Percentiles rank a stretch among this genome's conserved stretches.
phyloP scores from a whole-genome alignment of 2,329 filamentous ascomycete genomes.

The Curvularia sp. region DNA sequence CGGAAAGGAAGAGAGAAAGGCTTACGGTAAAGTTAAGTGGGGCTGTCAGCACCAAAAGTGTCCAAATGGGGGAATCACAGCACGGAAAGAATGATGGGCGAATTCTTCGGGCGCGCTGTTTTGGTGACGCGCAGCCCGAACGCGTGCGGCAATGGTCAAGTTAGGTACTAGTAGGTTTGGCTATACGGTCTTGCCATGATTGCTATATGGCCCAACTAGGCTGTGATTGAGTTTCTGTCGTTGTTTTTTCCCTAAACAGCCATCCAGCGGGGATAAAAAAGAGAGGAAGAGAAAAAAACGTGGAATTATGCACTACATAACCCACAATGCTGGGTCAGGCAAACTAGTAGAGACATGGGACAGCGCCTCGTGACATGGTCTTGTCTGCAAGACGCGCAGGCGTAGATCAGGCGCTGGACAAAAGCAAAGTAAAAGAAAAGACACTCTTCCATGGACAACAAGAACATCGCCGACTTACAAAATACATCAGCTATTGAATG shows the following conservation, averaged over 20 bases:
- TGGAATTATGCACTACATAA: neutral
- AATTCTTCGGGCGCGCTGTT: neutral
- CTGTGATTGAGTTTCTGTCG: neutral
- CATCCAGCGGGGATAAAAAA: neutral
- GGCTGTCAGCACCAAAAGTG: neutral
- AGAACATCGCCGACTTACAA: neutral
- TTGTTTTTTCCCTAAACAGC: neutral
- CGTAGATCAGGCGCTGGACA: neutral
- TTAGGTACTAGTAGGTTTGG: neutral
- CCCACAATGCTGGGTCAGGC: neutral
- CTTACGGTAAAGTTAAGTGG: neutral
- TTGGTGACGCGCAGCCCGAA: neutral
- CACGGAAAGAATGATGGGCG: neutral
- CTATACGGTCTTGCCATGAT: neutral
- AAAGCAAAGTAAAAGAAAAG: neutral
- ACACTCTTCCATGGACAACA: neutral
- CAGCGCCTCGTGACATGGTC: neutral
- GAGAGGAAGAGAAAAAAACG: neutral
- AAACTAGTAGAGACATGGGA: neutral
- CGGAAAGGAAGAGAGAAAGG: neutral
- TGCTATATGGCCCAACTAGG: neutral
- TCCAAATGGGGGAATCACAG: neutral
- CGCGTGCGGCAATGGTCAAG: neutral
- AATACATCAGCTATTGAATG: neutral
- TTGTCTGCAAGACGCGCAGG: neutral